Base-by-base conservation (phyloP, 202 grass and related monocot genomes). In the Eragrostis tef region DNA sequence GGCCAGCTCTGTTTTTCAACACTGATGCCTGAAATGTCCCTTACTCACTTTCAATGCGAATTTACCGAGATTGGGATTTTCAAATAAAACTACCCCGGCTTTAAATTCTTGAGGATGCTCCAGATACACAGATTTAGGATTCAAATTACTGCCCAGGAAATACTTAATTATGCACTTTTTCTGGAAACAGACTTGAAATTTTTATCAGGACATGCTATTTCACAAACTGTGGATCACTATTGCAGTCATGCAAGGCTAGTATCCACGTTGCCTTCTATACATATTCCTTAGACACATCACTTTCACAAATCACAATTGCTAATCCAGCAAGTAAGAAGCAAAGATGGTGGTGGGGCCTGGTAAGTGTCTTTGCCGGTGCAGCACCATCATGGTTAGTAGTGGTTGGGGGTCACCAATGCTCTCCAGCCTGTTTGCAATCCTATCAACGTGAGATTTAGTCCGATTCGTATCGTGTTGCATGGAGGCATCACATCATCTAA, bases 371-470 rank as follows among this genome's bases (percentile, higher is more conserved):
- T 27, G 81, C 31, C 19, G 62, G 67, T 84, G 70, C 51, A 58
- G 74, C 70, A 27, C 52, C 51, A 80, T 84, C 86, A 63, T n/a
- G 70, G 75, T 75, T 75, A 52, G 76, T 75, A 52, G 76, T 88
- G 63, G 63, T 84, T 88, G 81, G 70, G 63, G 56, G 76, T 84
- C 76, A 80, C 19, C 63, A 63, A 80, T 84, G 20, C 52, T 53
- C 74, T 79, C 74, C 56, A 51, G 66, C 70, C 74, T 85, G 52
- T 75, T 52, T 54, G 69, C 9, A 31, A 88, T 80, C 59, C 60
- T 25, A 43, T 81, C 71, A 16, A 9, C 48, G 13, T 75, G 50
- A 45, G 26, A 75, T 81, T 70, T 87, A 46, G 24, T 54, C 69
- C 11, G 51, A 80, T 84, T 36, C 2, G 19, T 48, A 56, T 70